Evolutionary conservation across 148 eudicot genomes (phyloP), one percentile per base, ranked within the genome.

Genomic region (Rhododendron henanense): DNA sequence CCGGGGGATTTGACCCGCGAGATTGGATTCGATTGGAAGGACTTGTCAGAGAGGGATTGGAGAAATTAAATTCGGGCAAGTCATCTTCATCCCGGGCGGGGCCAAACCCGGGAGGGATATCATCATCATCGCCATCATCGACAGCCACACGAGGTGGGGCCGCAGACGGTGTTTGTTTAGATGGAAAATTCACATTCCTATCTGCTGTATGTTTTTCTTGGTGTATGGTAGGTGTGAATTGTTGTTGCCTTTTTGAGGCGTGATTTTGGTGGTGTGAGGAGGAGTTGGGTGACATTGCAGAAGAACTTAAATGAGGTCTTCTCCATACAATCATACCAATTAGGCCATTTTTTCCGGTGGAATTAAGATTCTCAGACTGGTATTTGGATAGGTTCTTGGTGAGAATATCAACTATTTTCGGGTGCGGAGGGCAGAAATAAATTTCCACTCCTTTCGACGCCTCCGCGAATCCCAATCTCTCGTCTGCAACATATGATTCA

Each of bases 281-380:
- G 84, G 91, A 88, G 84, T 92, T 87, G 78, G 96, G 94, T 16
- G 99, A 94, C 81, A 93, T 89, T 76, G 85, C 75, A n/a, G 69
- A 83, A 80, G 92, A 89, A 86, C 90, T 89, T 84, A 92, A 84
- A 86, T 92, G 96, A 88, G 88, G 87, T 92, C 90, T 94, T 89
- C 98, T 90, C 98, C 98, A 97, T 91, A 97, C 98, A 90, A 95
- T 89, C 78, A 95, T 89, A 87, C 98, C 99, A 89, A 97, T 94
- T 87, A 97, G 85, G 77, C 98, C 98, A 89, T 91, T 92, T 81
- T 91, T 92, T 79, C 94, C 95, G 19, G 90, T 87, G 65, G 93
- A 83, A 79, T 90, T 90, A 35, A 91, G 83, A 50, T 87, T 87
- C 65, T 92, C 92, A 28, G 92, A 90, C 78, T 89, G 90, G 86